Evolutionary conservation across 164 flowering plant species (phyloP), one percentile per base, ranked within the genome.

Genomic region (Vitis riparia): DNA sequence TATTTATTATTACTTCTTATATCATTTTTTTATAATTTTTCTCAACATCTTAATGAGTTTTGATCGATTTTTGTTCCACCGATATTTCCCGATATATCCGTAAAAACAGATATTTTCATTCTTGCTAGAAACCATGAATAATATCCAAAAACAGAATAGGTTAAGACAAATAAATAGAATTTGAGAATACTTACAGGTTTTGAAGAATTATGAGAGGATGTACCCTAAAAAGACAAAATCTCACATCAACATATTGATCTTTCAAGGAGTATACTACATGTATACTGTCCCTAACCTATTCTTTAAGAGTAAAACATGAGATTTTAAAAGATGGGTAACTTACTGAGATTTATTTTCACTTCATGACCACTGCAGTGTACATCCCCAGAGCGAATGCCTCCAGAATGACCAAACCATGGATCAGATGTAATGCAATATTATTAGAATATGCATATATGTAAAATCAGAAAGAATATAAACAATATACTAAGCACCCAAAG

Each of bases 381-480:
- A 77, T 74, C 85, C 75, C 91, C 88, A 62, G 66, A 71, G 84
- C 78, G 73, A 79, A 67, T 76, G 85, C 92, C 93, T 87, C 91
- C 87, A 85, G 74, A 78, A 82, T 77, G 75, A 81, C 77, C 77
- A 81, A 77, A 80, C 74, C 82, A 86, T 75, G 83, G 83, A 85
- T 84, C 85, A 89, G 86, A 87, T 68, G 77, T 51, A 75, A 78
- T 63, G 52, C 69, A 76, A 77, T 66, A 47, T 80, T 71, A 83
- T 83, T 71, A 79, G 76, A 71, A 50, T n/a, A 75, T 59, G 63
- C 27, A 66, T 63, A 67, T 51, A 63, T 1, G 30, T 11, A 23
- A 32, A 23, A 9, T 15, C 51, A 65, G n/a, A 62, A 10, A 62
- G 30, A 56, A 56, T 11, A 49, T 5, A 63, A 10, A 37, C 5